Percentiles rank a stretch among this genome's conserved stretches.
Evolutionary conservation across 352 stramenopile genomes (phyloP).

Genomic region (Globisporangium nodosum): DNA sequence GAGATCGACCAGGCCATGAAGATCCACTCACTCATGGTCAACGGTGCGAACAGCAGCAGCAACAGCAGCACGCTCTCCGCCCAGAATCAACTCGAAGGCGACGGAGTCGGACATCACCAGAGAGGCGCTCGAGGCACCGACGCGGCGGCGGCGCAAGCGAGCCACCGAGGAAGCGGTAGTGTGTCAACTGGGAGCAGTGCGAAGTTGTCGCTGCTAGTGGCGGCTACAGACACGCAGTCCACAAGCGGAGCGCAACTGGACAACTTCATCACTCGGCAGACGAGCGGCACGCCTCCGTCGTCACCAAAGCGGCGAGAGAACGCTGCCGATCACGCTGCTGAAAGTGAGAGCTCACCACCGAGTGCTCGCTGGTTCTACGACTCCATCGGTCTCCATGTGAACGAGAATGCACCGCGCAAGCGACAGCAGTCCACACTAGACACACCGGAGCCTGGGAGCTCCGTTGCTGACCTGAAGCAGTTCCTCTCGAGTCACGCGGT

Average conservation of each 20-base stretch:
- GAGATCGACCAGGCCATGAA: slow-evolving; percentile 47
- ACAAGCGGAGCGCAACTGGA: not conserved
- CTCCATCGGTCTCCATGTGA: slow-evolving; percentile 1
- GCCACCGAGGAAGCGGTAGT: not conserved
- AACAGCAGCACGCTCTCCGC: no score
- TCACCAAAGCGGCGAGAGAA: slow-evolving; percentile 6
- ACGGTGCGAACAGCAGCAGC: slow-evolving; percentile 3
- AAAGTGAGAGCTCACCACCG: not conserved
- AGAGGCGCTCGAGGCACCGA: not conserved
- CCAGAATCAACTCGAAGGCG: no score
- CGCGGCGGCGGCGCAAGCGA: no score
- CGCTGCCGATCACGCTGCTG: not conserved
- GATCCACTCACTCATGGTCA: slow-evolving; percentile 35
- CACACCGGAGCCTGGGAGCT: slow-evolving; percentile 3
- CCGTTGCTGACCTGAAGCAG: slow-evolving; percentile 6
- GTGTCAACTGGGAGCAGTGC: not conserved
- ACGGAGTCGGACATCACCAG: not conserved
- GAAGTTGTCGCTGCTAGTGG: not conserved
- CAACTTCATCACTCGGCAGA: not conserved
- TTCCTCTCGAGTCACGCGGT: slow-evolving; percentile 37
- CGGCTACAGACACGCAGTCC: not conserved
- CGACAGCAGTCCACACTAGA: not conserved
- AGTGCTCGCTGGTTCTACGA: slow-evolving; percentile 4
- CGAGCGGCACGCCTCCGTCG: not conserved
- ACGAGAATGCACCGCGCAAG: not conserved